Conservation (phyloP, 371 early-diverging fungal species). For the Apophysomyces ossiformis region DNA sequence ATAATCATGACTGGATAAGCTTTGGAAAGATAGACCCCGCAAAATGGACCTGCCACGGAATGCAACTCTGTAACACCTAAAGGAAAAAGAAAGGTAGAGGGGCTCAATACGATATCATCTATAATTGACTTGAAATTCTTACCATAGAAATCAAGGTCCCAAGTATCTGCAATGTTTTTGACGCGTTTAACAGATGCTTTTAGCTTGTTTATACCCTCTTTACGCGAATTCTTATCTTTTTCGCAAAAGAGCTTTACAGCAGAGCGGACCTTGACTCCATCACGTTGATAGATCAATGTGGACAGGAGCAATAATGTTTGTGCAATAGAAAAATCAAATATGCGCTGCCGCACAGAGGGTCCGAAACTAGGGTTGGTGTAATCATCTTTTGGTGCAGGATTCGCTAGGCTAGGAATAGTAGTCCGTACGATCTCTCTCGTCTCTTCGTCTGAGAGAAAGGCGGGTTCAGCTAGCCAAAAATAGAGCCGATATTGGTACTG, state of each 20-base stretch:
- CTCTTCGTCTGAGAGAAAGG: no score
- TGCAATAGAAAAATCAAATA: constrained; percentile 30
- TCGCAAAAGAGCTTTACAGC: no score
- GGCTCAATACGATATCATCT: no score
- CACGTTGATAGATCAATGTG: constrained; percentile 40
- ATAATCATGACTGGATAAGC: constrained; percentile 42
- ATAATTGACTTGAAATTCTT: not conserved
- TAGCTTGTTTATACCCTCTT: not conserved
- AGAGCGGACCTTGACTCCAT: constrained; percentile 33
- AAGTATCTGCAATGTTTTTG: constrained; percentile 16
- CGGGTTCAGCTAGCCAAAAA: no score
- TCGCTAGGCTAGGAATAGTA: constrained; percentile 14
- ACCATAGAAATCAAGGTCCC: constrained; percentile 38
- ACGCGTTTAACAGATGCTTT: constrained; percentile 24
- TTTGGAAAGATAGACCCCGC: constrained; percentile 44
- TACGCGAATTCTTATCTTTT: not conserved
- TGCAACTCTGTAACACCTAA: constrained; percentile 47
- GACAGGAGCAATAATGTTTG: constrained; percentile 24
- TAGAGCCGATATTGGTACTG: no score
- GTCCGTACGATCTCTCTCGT: no score
- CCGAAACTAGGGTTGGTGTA: no score
- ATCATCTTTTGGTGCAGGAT: no score
- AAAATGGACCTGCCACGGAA: constrained; percentile 48
- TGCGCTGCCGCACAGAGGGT: constrained; percentile 3
- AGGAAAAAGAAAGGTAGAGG: no score